Base-by-base conservation (phyloP, 129 eudicot species). In the Pseudognaphalium luteoalbum region DNA sequence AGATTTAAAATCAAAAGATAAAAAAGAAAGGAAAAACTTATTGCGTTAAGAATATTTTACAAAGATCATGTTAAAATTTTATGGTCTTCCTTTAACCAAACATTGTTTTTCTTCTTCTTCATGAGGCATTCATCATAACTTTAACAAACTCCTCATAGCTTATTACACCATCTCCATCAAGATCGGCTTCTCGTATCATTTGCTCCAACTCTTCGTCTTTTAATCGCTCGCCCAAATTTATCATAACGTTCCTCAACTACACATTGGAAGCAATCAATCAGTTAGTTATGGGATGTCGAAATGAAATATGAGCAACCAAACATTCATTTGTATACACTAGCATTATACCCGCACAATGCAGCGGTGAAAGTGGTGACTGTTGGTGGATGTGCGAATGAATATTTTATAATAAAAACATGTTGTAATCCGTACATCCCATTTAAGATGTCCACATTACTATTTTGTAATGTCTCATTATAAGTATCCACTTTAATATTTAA, bases 201-300 rank as follows among this genome's bases (percentile, higher is more conserved):
- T 87, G 95, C n/a, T 88, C 88, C 2, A 89, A 84, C 80, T 91
- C 97, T 83, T 91, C 97, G 25, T 89, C 97, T 12, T 87, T 87
- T 63, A 89, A 72, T 67, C 90, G 82, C 70, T 91, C 97, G 3
- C 97, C 97, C 84, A 91, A 67, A 67, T 91, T 89, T 57, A 87
- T 89, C 97, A 91, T 89, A 69, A 91, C 92, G 33, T 91, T 82
- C 44, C 91, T 81, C 74, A 91, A 78, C 97, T 91, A 85, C 73
- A 84, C 15, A 30, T 57, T 19, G 41, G 15, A 20, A 28, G 3
- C 32, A 32, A 12, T 52, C 32, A 32, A 12, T 52, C 50, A 25
- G 54, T 11, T 29, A 16, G 54, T 47, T 47, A 47, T 47, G 54
- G 54, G 54, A 14, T 14, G 5, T 47, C 12, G 54, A 47, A 47